Percentiles rank a stretch among this genome's conserved stretches.
Conservation (phyloP, 2,329 filamentous ascomycete species). For the Lizonia empirigonia region DNA sequence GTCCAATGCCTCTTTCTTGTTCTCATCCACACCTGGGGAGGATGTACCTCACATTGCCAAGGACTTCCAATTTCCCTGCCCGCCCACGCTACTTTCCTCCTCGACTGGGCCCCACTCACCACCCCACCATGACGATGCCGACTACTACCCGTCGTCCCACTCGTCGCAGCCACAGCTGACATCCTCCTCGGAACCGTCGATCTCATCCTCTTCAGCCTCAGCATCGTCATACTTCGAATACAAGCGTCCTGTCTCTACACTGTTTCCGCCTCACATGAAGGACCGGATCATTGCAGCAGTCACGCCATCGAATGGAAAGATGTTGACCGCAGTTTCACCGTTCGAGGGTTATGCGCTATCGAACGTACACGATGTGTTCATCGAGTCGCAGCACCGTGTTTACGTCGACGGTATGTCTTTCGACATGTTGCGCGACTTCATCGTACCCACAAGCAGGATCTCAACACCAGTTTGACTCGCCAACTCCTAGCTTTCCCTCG, state of each 20-base stretch:
- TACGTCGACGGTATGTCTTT: slow-evolving; percentile 45
- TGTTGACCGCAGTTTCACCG: slow-evolving; percentile 40
- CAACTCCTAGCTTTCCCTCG: neutral
- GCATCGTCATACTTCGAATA: slow-evolving; percentile 43
- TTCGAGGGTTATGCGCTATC: slow-evolving; percentile 39
- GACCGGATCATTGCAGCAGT: slow-evolving; percentile 41
- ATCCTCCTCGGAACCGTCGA: slow-evolving; percentile 42
- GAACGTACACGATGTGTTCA: slow-evolving; percentile 39
- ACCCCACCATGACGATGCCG: slow-evolving; percentile 15
- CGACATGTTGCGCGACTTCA: slow-evolving; percentile 41
- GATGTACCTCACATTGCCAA: slow-evolving; percentile 30
- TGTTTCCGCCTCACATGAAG: slow-evolving; percentile 30
- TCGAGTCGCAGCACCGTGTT: slow-evolving; percentile 42
- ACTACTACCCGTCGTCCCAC: slow-evolving; percentile 33
- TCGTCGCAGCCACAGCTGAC: slow-evolving; percentile 37
- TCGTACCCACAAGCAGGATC: slow-evolving; percentile 25
- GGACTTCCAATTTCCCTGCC: slow-evolving; percentile 29
- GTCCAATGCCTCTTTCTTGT: slow-evolving; percentile 37
- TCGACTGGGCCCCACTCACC: slow-evolving; percentile 14
- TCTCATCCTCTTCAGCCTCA: slow-evolving; percentile 34
- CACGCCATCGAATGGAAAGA: slow-evolving; percentile 34
- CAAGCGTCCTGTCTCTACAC: slow-evolving; percentile 29
- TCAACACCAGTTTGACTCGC: slow-evolving; percentile 34
- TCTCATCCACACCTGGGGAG: slow-evolving; percentile 38
- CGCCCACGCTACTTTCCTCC: slow-evolving; percentile 19